Percentiles rank a stretch among this genome's conserved stretches.
Evolutionary conservation across 1,284 basidiomycete species (phyloP).

Genomic region (Gastroboletus turbinatus): DNA sequence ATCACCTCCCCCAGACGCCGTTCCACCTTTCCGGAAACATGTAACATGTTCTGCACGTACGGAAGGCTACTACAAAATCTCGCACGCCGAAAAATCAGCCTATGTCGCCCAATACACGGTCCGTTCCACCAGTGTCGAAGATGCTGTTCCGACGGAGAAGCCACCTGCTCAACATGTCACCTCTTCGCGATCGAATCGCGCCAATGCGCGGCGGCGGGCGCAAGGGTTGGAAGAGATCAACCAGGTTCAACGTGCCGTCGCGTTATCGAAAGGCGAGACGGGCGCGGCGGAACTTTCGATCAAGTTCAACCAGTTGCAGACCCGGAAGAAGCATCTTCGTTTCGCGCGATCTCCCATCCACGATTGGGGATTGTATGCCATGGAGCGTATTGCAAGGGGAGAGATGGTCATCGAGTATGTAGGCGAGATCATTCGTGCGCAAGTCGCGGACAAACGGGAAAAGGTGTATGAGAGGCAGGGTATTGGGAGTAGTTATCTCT

Average conservation of each 20-base stretch:
- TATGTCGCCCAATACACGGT: constrained; percentile 82
- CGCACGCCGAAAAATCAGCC: constrained; percentile 86
- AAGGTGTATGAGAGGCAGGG: constrained; percentile 95
- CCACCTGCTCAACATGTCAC: constrained; percentile 59
- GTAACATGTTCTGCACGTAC: constrained; percentile 84
- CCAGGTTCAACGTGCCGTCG: constrained; percentile 72
- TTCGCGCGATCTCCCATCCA: constrained; percentile 97
- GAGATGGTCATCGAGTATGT: constrained; percentile 99
- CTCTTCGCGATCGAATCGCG: constrained; percentile 89
- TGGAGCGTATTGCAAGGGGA: constrained; percentile 90
- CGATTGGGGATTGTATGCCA: constrained; percentile 96
- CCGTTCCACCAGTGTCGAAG: constrained; percentile 45
- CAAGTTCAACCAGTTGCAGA: constrained; percentile 98
- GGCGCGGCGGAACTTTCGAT: constrained; percentile 67
- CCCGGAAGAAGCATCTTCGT: constrained; percentile 95
- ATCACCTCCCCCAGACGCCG: constrained; percentile 34
- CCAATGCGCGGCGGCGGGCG: constrained; percentile 89
- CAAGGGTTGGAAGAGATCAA: constrained; percentile 97
- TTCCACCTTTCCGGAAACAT: constrained; percentile 62
- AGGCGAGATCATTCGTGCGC: constrained; percentile 93
- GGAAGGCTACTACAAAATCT: constrained; percentile 94
- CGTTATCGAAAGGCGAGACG: constrained; percentile 70
- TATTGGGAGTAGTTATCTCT: constrained; percentile 93
- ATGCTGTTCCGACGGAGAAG: constrained; percentile 40
- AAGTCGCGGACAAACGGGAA: constrained; percentile 96